Evolutionary conservation across 495 filamentous ascomycete genomes (phyloP).

Genomic region (Neurospora terricola): DNA sequence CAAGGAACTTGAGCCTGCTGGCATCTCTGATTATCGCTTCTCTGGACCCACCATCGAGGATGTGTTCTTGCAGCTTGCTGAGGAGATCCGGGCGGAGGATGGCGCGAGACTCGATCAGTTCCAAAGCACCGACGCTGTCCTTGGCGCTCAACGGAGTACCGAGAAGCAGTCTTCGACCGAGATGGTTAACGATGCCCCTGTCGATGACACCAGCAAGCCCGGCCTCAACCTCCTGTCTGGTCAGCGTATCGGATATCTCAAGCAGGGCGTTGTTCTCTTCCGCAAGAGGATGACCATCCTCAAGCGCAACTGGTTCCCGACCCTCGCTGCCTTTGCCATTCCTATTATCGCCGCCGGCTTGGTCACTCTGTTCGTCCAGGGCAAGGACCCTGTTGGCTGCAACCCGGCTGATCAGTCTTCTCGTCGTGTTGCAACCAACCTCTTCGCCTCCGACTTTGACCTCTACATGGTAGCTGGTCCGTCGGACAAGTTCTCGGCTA

Average conservation of each 20-base stretch:
- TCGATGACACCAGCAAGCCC: constrained; percentile 16
- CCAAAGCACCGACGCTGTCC: not conserved
- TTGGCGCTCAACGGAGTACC: not conserved
- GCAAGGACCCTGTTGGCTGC: constrained; percentile 48
- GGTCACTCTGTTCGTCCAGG: constrained; percentile 59
- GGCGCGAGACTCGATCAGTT: constrained; percentile 4
- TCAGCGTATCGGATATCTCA: constrained; percentile 47
- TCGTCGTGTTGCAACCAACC: constrained; percentile 14
- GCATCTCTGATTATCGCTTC: constrained; percentile 61
- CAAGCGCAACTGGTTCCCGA: constrained; percentile 65
- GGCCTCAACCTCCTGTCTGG: constrained; percentile 57
- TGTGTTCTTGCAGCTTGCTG: constrained; percentile 74
- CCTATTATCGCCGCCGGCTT: constrained; percentile 68
- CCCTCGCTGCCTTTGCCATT: constrained; percentile 57
- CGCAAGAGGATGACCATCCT: constrained; percentile 68
- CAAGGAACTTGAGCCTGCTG: constrained; percentile 48
- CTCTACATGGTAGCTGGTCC: constrained; percentile 54
- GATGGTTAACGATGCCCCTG: constrained; percentile 6
- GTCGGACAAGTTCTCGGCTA: constrained; percentile 32
- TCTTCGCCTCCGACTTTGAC: constrained; percentile 24
- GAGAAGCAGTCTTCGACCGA: constrained; percentile 21
- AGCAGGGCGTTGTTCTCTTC: constrained; percentile 65
- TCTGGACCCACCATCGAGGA: constrained; percentile 81
- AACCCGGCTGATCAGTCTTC: constrained; percentile 32
- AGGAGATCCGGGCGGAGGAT: constrained; percentile 45